Conservation (phyloP, 2,329 filamentous ascomycete genomes). For the Pseudohalonectria lignicola region DNA sequence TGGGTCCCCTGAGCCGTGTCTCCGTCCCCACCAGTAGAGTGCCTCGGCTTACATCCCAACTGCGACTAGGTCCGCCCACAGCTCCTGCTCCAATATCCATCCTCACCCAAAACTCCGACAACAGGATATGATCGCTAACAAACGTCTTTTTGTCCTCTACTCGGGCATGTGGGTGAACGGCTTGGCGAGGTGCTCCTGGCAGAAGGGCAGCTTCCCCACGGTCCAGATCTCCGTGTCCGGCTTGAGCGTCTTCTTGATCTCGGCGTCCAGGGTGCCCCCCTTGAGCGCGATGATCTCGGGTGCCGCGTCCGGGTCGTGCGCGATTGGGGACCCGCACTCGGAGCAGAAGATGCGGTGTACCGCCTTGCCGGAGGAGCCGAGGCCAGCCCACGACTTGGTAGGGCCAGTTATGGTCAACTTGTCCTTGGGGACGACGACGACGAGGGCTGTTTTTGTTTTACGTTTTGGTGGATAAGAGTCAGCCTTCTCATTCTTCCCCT, state of each 20-base stretch:
- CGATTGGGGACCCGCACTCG: constrained; percentile 59
- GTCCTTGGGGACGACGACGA: constrained; percentile 55
- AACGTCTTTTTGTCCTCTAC: constrained; percentile 24
- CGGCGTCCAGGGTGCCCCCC: constrained; percentile 50
- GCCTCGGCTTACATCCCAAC: no score
- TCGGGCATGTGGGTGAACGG: constrained; percentile 54
- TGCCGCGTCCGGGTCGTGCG: constrained; percentile 60
- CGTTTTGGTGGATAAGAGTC: no score
- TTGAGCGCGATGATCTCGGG: constrained; percentile 60
- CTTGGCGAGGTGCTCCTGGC: constrained; percentile 53
- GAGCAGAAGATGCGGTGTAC: constrained; percentile 61
- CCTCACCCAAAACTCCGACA: no score
- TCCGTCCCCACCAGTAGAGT: no score
- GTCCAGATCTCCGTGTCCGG: constrained; percentile 65
- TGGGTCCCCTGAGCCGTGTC: no score
- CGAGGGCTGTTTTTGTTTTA: constrained; percentile 43
- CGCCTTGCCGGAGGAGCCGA: constrained; percentile 47
- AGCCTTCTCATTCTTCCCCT: no score
- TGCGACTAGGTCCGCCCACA: no score
- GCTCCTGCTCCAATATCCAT: no score
- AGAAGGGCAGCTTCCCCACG: constrained; percentile 57
- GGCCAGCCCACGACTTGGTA: constrained; percentile 51
- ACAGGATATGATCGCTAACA: no score
- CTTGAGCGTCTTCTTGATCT: constrained; percentile 58
- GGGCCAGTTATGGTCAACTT: constrained; percentile 53